Evolutionary conservation across 768 basidiomycete species (phyloP).

Genomic region (Kwoniella mangroviensis): DNA sequence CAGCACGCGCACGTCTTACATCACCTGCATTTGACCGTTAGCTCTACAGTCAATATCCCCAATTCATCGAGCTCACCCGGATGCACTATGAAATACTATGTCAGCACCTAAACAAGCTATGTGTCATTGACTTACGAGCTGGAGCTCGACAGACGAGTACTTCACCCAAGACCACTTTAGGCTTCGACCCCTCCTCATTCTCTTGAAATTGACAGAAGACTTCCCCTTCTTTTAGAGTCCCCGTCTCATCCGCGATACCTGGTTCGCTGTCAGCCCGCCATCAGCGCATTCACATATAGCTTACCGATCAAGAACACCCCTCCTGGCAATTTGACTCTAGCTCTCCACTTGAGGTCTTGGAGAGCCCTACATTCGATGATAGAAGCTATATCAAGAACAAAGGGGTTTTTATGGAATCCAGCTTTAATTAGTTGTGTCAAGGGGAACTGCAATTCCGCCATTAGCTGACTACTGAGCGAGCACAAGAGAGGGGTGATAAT

Average conservation of each 20-base stretch:
- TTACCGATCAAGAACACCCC: slow-evolving; percentile 56
- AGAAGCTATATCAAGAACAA: slow-evolving; percentile 47
- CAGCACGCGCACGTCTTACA: slow-evolving; percentile 50
- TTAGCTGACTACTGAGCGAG: not conserved
- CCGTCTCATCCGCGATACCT: slow-evolving; percentile 55
- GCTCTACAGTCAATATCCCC: slow-evolving; percentile 16
- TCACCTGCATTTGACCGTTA: slow-evolving; percentile 39
- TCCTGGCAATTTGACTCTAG: slow-evolving; percentile 44
- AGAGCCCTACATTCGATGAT: slow-evolving; percentile 53
- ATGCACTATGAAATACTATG: slow-evolving; percentile 16
- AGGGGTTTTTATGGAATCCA: slow-evolving; percentile 51
- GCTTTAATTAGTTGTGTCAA: slow-evolving; percentile 40
- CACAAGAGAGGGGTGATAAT: too few relatives aligned
- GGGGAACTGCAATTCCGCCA: slow-evolving; percentile 42
- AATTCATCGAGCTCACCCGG: slow-evolving; percentile 22
- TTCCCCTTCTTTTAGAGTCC: slow-evolving; percentile 46
- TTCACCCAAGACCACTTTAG: slow-evolving; percentile 36
- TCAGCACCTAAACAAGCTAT: not conserved
- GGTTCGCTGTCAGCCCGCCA: not conserved
- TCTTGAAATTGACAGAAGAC: slow-evolving; percentile 55
- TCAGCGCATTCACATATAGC: slow-evolving; percentile 1
- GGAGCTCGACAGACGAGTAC: slow-evolving; percentile 54
- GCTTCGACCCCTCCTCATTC: slow-evolving; percentile 32
- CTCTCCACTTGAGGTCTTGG: slow-evolving; percentile 56
- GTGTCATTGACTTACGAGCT: slow-evolving; percentile 40